phyloP scores from a whole-genome alignment of 306 rosid species.

The Citrullus amarus region DNA sequence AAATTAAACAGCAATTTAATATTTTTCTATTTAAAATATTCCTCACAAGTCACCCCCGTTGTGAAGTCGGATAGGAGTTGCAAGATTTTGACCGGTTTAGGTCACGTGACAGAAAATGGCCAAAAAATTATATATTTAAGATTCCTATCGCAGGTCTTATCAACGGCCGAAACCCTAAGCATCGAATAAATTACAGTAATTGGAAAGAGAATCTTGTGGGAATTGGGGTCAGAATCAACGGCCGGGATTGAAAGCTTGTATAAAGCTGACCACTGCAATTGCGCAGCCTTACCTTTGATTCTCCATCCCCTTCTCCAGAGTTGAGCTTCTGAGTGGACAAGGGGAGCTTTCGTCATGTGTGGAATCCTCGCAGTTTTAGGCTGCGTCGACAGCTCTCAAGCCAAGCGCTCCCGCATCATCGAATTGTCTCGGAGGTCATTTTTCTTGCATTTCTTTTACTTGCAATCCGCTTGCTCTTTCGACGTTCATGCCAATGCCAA shows the following conservation, averaged over 20 bases:
- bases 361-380: slow-evolving; percentile 92
- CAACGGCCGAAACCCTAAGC: slow-evolving; percentile 14
- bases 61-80: neutral
- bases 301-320: neutral
- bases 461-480: neutral
- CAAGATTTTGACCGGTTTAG: neutral
- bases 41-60: neutral
- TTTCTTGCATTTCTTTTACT: neutral
- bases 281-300: slow-evolving; percentile 16
- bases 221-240: slow-evolving; percentile 21
- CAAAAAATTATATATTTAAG: neutral
- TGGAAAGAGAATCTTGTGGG: slow-evolving; percentile 21
- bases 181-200: neutral
- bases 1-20: neutral
- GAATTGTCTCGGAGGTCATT: slow-evolving; percentile 73
- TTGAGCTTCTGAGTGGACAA: neutral
- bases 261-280: neutral
- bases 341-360: slow-evolving; percentile 63
- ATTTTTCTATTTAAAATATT: neutral
- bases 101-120: neutral
- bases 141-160: neutral
- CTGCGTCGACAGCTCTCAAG: slow-evolving; percentile 62
- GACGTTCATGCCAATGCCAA: neutral
- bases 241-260: slow-evolving; percentile 8
- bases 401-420: slow-evolving; percentile 78